phyloP scores from a whole-genome alignment of 2,329 filamentous ascomycete genomes.

The Calonectria honghensis region DNA sequence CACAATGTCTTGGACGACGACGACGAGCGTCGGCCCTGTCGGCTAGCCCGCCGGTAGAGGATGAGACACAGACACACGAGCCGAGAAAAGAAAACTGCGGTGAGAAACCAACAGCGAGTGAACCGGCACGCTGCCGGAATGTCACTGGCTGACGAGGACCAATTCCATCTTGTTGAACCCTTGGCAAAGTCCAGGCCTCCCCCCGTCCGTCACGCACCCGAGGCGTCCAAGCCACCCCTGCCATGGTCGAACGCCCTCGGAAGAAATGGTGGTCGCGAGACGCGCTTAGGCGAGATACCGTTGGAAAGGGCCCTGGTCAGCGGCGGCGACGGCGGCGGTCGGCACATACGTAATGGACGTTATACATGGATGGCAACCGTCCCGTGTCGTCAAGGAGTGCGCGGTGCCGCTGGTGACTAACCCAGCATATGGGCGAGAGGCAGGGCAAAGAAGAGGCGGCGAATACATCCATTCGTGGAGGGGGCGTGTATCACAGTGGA shows the following conservation, averaged over 20 bases:
- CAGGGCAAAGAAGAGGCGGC: neutral
- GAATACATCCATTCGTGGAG: constrained; percentile 6
- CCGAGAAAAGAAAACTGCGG: constrained; percentile 35
- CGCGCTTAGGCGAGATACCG: constrained; percentile 36
- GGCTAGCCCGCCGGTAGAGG: constrained; percentile 16
- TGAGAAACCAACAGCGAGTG: constrained; percentile 24
- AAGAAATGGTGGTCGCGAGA: constrained; percentile 34
- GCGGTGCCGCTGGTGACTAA: constrained; percentile 1
- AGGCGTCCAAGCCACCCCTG: constrained; percentile 33
- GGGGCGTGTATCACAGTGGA: neutral
- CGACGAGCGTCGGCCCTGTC: constrained; percentile 12
- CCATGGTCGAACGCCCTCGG: constrained; percentile 25
- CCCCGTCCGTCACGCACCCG: constrained; percentile 31
- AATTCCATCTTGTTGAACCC: constrained; percentile 15
- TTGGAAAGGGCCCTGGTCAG: constrained; percentile 19
- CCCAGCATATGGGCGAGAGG: neutral
- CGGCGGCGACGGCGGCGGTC: constrained; percentile 9
- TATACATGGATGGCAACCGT: constrained; percentile 5
- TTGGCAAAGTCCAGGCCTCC: constrained; percentile 16
- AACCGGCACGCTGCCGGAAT: constrained; percentile 35
- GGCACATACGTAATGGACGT: constrained; percentile 23
- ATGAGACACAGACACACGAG: constrained; percentile 30
- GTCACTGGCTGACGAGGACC: constrained; percentile 11
- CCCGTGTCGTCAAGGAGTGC: constrained; percentile 3
- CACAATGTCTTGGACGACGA: constrained; percentile 20